Conservation (phyloP, 2,329 filamentous ascomycete species). For the Trichoderma cornu-damae region DNA sequence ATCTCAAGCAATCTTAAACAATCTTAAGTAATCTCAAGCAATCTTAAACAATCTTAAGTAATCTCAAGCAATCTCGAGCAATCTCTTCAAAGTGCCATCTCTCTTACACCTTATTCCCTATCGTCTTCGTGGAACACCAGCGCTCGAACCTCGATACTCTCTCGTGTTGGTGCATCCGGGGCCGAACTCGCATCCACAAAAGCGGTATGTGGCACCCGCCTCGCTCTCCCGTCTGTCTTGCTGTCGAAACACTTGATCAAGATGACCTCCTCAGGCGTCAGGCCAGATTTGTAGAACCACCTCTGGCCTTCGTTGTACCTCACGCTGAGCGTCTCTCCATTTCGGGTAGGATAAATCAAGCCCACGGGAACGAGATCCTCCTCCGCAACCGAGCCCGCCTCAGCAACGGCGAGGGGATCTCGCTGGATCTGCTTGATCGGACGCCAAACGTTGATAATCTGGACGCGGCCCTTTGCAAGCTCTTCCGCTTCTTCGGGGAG, state of each 20-base stretch:
- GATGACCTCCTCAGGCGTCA: conserved; percentile 50
- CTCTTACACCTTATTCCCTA: conserved; percentile 24
- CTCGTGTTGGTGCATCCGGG: conserved; percentile 45
- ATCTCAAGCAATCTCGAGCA: neutral
- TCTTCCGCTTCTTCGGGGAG: conserved; percentile 42
- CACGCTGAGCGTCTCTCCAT: conserved; percentile 46
- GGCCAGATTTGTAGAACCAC: conserved; percentile 50
- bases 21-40: no score
- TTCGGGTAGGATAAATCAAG: conserved; percentile 47
- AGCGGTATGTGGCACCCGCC: conserved; percentile 51
- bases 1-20: no score
- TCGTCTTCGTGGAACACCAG: conserved; percentile 48
- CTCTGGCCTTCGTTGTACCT: conserved; percentile 38
- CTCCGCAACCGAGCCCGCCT: conserved; percentile 46
- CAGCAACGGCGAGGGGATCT: conserved; percentile 51
- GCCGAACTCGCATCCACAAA: conserved; percentile 43
- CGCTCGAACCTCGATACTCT: conserved; percentile 54
- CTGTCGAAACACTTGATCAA: conserved; percentile 60
- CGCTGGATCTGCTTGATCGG: conserved; percentile 47
- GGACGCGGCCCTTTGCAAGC: conserved; percentile 42
- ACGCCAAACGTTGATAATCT: conserved; percentile 52
- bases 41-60: no score
- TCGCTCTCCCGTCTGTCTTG: conserved; percentile 49
- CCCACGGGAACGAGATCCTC: conserved; percentile 44
- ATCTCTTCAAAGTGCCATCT: neutral